Percentiles rank a stretch among this genome's conserved stretches.
These are phyloP conservation scores for Trichoderma semiorbis DNA, from an alignment of 2,329 filamentous ascomycete genomes.

Conservation along the genomic window DNA sequence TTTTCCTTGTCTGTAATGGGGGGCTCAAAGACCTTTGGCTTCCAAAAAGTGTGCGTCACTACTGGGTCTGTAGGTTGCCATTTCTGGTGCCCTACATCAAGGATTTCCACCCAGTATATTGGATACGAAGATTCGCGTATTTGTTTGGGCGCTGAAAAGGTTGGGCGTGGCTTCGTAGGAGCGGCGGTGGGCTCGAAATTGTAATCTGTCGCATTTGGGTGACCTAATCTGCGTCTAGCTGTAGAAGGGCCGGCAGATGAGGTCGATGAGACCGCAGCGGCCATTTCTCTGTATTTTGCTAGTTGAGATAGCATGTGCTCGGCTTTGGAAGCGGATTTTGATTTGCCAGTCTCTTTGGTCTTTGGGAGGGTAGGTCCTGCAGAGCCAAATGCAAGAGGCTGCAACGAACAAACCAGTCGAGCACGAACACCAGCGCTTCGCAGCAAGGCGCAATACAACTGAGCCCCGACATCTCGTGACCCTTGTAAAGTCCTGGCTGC, in stretches of 20 bases:
- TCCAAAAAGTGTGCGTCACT: constrained; percentile 73
- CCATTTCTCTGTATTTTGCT: constrained; percentile 34
- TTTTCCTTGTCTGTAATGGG: constrained; percentile 75
- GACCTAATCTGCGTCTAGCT: constrained; percentile 48
- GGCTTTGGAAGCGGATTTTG: constrained; percentile 30
- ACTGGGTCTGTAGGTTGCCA: constrained; percentile 88
- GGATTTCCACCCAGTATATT: constrained; percentile 91
- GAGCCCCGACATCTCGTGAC: constrained; percentile 84
- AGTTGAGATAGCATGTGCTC: constrained; percentile 29
- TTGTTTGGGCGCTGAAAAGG: constrained; percentile 36
- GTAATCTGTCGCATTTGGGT: constrained; percentile 53
- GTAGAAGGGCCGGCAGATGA: constrained; percentile 34
- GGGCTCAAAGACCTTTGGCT: constrained; percentile 74
- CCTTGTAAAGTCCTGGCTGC: constrained; percentile 69
- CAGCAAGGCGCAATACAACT: constrained; percentile 85
- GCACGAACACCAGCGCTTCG: constrained; percentile 77
- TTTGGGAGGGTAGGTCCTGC: constrained; percentile 48
- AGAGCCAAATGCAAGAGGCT: constrained; percentile 68
- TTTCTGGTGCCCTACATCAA: constrained; percentile 81
- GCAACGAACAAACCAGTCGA: constrained; percentile 84
- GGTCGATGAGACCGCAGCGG: constrained; percentile 29
- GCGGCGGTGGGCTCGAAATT: constrained; percentile 44
- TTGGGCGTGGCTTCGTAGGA: constrained; percentile 29
- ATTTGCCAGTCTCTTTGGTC: constrained; percentile 30
- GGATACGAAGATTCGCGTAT: constrained; percentile 73